These are phyloP conservation scores for Chamaenerion angustifolium DNA, from an alignment of 345 rosid genomes.

Conservation along the genomic window DNA sequence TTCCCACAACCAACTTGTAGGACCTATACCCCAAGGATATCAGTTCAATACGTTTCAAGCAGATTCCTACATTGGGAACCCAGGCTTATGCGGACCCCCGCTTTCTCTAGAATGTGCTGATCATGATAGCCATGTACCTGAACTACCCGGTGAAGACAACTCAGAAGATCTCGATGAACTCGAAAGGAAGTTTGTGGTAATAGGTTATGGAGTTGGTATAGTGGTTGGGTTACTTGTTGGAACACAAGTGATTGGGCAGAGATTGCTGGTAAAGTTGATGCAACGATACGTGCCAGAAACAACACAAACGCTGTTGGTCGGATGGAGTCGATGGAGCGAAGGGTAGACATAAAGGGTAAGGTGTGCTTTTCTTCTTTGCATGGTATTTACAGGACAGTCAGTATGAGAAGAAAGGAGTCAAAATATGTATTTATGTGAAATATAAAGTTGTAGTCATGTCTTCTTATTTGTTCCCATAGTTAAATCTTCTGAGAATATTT, in stretches of 20 bases:
- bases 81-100: slow-evolving; percentile 2
- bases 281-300: no score
- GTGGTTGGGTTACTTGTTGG: background rate
- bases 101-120: background rate
- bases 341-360: no score
- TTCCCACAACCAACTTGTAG: background rate
- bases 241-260: no score
- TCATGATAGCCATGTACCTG: background rate
- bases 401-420: no score
- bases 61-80: background rate
- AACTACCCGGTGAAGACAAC: background rate
- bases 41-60: background rate
- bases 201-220: slow-evolving; percentile 3
- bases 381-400: background rate
- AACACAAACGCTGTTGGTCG: no score
- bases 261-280: no score
- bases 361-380: no score
- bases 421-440: no score
- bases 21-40: background rate
- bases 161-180: background rate
- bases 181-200: background rate
- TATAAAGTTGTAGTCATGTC: no score
- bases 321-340: no score
- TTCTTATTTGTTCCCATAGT: no score
- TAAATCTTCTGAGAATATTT: no score